Evolutionary conservation across 768 basidiomycete species (phyloP), one percentile per base, ranked within the genome.

Genomic region (Tephrocybe rancida): DNA sequence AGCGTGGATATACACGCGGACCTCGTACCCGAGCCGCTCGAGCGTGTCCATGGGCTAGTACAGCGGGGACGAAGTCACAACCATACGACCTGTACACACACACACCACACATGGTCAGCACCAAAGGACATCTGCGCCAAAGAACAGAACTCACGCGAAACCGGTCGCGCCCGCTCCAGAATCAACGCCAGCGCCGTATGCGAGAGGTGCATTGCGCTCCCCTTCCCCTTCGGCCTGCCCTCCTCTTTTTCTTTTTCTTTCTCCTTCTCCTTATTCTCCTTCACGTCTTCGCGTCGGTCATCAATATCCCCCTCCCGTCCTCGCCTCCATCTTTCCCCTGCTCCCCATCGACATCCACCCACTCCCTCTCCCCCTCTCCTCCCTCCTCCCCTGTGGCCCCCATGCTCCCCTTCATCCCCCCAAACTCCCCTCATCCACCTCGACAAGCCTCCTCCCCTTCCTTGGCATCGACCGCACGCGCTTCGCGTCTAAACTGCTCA

Each of bases 1-100:
- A 16, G 91, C 90, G 19, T 87, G 77, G 41, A 82, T 78, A 60
- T 82, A 88, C 13, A 92, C n/a, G n/a, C n/a, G n/a, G n/a, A n/a
- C n/a, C n/a, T n/a, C n/a, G n/a, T n/a, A n/a, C n/a, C n/a, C 77
- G 37, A 94, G 72, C 47, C 82, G 78, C 60, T 85, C 78, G 16
- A 90, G 87, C 3, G 78, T 71, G 9, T 87, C 84, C 77, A 94
- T 85, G 10, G 88, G 82, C 66, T 95, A 92, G 67, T 92, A 90
- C 44, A 95, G 69, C 1, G 93, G 92, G 37, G 87, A 90, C 11
- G 88, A 91, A 0, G 91, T 84, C 27, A 88, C 92, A 5, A 92
- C 76, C 5, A 91, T 87, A 21, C 90, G 81, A 27, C 74, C 76
- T 77, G 29, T 14, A n/a, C n/a, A n/a, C n/a, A n/a, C n/a, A 26